A percentile compares a stretch with the other conserved stretches of the same genome.
Conservation (phyloP, 2,329 filamentous ascomycete species). For the Albophoma yamanashiensis region DNA sequence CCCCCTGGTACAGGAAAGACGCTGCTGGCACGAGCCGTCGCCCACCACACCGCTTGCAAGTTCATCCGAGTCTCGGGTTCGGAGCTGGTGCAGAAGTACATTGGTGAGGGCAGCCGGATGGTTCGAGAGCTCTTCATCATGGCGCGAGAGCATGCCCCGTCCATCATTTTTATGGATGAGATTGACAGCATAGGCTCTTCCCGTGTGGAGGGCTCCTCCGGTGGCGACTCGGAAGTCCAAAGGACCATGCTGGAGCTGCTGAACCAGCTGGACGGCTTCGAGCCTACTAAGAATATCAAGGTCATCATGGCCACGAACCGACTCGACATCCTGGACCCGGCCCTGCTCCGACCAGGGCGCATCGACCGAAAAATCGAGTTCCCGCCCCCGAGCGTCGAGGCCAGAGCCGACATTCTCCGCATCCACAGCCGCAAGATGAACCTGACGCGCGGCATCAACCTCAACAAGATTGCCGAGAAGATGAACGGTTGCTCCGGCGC, state of each 20-base stretch:
- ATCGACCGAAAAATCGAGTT: slow-evolving; percentile 99
- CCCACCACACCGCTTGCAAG: slow-evolving; percentile 97
- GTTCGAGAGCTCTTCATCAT: slow-evolving; percentile 98
- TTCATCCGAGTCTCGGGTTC: slow-evolving; percentile 96
- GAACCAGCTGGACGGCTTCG: slow-evolving; percentile 97
- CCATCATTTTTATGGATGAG: slow-evolving; percentile 99
- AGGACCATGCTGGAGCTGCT: slow-evolving; percentile 96
- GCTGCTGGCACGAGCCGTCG: slow-evolving; percentile 84
- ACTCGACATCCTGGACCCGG: slow-evolving; percentile 92
- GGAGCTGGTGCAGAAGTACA: slow-evolving; percentile 98
- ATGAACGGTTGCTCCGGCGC: slow-evolving; percentile 99
- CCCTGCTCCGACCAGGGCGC: slow-evolving; percentile 85
- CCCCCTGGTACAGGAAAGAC: slow-evolving; percentile 97
- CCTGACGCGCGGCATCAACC: slow-evolving; percentile 89
- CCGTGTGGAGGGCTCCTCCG: slow-evolving; percentile 88
- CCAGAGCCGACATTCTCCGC: slow-evolving; percentile 90
- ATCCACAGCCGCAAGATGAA: slow-evolving; percentile 99
- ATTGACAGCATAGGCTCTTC: slow-evolving; percentile 98
- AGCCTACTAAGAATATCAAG: slow-evolving; percentile 99
- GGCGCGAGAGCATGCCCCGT: slow-evolving; percentile 94
- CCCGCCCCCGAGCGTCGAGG: slow-evolving; percentile 90
- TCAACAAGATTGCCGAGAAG: slow-evolving; percentile 98
- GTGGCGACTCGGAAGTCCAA: slow-evolving; percentile 95
- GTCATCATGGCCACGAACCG: slow-evolving; percentile 99
- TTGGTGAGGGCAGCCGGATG: slow-evolving; percentile 96